A percentile compares a stretch with the other conserved stretches of the same genome.
Evolutionary conservation across 139 green algal species (phyloP).

Genomic region (Chlamydomonas eustigma): DNA sequence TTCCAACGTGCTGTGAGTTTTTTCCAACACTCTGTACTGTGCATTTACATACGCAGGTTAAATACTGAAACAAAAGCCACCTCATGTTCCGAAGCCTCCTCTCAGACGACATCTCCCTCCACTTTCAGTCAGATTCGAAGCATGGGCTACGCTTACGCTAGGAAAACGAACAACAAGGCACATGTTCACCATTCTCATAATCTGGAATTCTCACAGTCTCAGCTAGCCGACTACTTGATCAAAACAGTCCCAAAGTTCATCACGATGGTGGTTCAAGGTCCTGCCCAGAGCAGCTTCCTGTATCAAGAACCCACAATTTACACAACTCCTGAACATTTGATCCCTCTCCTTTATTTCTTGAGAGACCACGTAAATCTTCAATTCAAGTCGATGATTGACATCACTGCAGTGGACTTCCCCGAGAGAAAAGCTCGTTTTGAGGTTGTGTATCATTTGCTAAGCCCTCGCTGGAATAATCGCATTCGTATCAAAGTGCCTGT

Average conservation of each 20-base stretch:
- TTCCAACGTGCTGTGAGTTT: not conserved
- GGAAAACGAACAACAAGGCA: conserved; percentile 26
- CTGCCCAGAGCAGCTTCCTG: conserved; percentile 32
- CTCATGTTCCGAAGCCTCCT: not conserved
- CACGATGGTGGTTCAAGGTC: conserved; percentile 45
- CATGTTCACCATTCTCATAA: conserved; percentile 23
- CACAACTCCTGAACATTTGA: conserved; percentile 51
- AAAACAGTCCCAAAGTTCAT: conserved; percentile 70
- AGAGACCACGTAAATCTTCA: conserved; percentile 72
- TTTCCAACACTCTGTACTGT: not conserved
- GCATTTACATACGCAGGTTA: not conserved
- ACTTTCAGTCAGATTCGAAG: conserved; percentile 5
- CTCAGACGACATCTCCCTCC: not conserved
- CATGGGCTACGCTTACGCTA: conserved; percentile 39
- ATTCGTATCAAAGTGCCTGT: conserved; percentile 61
- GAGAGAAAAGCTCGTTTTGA: conserved; percentile 68
- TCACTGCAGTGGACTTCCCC: conserved; percentile 83
- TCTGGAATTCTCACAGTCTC: conserved; percentile 4
- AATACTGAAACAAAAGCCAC: not conserved
- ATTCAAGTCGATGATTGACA: conserved; percentile 76
- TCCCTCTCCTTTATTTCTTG: conserved; percentile 58
- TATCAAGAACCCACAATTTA: conserved; percentile 56
- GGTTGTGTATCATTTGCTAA: conserved; percentile 74
- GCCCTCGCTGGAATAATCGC: conserved; percentile 51
- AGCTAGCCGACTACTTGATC: conserved; percentile 58